Base-by-base conservation (phyloP, 768 basidiomycete genomes). In the Cystofilobasidium bisporidii region DNA sequence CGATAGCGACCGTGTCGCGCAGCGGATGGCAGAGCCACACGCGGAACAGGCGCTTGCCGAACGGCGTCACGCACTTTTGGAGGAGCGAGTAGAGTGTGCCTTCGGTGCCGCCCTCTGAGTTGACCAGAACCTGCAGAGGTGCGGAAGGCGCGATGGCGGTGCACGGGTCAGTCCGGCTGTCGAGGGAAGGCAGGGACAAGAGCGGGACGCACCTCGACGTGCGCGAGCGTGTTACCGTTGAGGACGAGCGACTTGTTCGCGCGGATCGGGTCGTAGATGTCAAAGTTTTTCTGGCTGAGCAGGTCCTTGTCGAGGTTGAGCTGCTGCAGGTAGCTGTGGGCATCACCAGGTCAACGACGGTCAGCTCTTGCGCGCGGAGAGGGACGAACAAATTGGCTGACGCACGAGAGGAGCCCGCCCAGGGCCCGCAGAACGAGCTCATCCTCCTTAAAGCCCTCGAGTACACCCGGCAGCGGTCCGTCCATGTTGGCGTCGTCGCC, bases 301-400 rank as follows among this genome's bases (percentile, higher is more conserved):
- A 99, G 85, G 71, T 97, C 93, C 74, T 90, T 88, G 79, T 93
- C 94, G 70, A 98, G 91, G 74, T 98, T 98, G 47, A 99, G 82
- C 69, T 90, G 89, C 43, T 88, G 85, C 18, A 98, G 83, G 75
- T 91, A 91, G 84, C 87, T 86, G 64, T 48, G 3, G 70, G 32
- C 12, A 22, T 47, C 59, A 47, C 33, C 55, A 41, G 43, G 38
- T 38, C 41, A 63, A 47, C 4, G 48, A 3, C 14, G n/a, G 48
- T 50, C 22, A 50, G 53, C 14, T 0, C 17, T 3, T 0, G 24
- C 10, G 1, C 12, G 10, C 30, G 6, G 43, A 1, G 22, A 58
- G 1, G 9, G 30, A 56, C 3, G 41, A 15, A 11, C 8, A 15
- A 20, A 15, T 12, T 36, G 36, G 36, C 1, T 14, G 5, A 75